phyloP scores from a whole-genome alignment of 2,329 filamentous ascomycete species.

The Aspergillus sp. region DNA sequence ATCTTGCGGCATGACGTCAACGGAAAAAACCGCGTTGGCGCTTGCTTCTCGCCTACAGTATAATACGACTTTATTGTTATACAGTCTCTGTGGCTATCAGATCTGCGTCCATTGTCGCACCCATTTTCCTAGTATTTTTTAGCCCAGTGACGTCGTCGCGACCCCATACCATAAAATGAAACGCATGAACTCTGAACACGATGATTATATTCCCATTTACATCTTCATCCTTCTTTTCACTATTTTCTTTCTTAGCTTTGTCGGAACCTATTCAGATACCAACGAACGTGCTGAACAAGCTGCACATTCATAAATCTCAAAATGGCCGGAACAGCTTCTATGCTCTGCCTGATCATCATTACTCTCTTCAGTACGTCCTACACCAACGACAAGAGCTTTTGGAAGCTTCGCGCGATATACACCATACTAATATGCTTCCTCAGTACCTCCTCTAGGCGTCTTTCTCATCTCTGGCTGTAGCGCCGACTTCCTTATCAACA shows the following conservation, averaged over 20 bases:
- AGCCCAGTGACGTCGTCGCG: constrained; percentile 21
- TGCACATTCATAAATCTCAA: constrained; percentile 10
- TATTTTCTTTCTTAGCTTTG: constrained; percentile 27
- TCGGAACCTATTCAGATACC: constrained; percentile 21
- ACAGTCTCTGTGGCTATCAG: neutral
- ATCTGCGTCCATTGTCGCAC: neutral
- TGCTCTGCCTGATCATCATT: constrained; percentile 46
- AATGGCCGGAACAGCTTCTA: constrained; percentile 37
- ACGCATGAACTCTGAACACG: constrained; percentile 22
- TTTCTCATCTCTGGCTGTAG: constrained; percentile 66
- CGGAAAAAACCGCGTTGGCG: neutral
- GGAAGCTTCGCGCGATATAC: neutral
- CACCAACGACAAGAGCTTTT: neutral
- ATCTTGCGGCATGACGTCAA: constrained; percentile 22
- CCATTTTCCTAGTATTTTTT: neutral
- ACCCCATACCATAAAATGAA: constrained; percentile 20
- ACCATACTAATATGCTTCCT: neutral
- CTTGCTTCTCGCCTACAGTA: neutral
- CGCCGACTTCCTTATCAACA: constrained; percentile 65
- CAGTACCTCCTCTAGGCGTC: constrained; percentile 67
- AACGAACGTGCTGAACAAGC: neutral
- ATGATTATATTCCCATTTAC: constrained; percentile 27
- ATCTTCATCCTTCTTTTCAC: constrained; percentile 29
- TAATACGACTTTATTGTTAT: neutral
- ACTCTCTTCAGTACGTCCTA: constrained; percentile 46